Evolutionary conservation across 2,329 filamentous ascomycete genomes (phyloP).

Genomic region (Apiospora kogelbergensis): DNA sequence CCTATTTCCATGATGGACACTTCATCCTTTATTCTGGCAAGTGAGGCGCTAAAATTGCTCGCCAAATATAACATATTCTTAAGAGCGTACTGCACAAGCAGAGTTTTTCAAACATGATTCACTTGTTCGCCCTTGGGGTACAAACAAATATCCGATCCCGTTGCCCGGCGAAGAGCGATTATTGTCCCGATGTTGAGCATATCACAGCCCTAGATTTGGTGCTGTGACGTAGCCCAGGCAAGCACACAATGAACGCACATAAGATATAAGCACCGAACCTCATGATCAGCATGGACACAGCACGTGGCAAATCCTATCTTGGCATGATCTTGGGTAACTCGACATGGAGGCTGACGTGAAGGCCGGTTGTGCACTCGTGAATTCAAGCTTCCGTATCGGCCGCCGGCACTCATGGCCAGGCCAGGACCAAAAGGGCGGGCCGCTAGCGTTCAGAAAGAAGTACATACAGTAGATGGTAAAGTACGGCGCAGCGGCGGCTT

Average conservation of each 20-base stretch:
- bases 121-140: background rate
- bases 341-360: background rate
- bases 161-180: background rate
- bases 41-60: background rate
- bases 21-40: background rate
- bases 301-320: background rate
- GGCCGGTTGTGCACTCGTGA: background rate
- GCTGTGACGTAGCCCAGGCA: background rate
- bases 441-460: background rate
- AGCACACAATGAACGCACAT: background rate
- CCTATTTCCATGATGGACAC: background rate
- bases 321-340: background rate
- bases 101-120: background rate
- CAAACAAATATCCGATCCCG: background rate
- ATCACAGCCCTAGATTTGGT: background rate
- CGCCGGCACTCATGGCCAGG: background rate
- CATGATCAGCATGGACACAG: background rate
- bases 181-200: background rate
- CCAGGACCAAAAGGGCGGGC: background rate
- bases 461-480: too few relatives aligned
- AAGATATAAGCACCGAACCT: too few relatives aligned
- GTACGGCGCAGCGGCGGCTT: background rate
- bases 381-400: background rate
- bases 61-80: background rate
- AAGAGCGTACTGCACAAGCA: background rate